Evolutionary conservation across 768 basidiomycete species (phyloP), one percentile per base, ranked within the genome.

Genomic region (Tricholoma furcatifolium): DNA sequence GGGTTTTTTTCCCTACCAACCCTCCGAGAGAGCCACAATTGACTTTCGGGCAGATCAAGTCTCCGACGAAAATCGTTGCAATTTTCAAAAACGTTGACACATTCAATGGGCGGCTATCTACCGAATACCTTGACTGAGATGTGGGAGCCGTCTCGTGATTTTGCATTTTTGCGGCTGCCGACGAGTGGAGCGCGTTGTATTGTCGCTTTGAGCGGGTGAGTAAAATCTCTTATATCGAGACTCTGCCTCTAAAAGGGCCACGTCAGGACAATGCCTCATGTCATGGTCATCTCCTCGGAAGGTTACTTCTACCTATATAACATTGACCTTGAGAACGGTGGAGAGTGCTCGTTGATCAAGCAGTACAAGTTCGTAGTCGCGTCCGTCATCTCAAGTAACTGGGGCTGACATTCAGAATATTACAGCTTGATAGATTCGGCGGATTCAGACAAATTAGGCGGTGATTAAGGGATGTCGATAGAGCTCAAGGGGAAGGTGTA

Each of bases 101-200:
- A 85, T n/a, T 86, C 88, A 3, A 76, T 93, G 15, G 91, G 93
- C 14, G 87, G 87, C 0, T 93, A 93, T 62, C 77, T 94, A 0
- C 96, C 96, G 0, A 89, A 87, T 58, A 87, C 91, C 1, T 69
- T 98, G 42, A 91, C 93, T 17, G 96, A 97, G 66, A 84, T 98
- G 73, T 99, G 95, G 94, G 97, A 98, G 61, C 97, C 97, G 0
- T 80, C 91, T 32, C 77, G 96, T 6, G 96, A 97, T 65, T 98
- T 98, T 65, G 97, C 96, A 1, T 95, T 81, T 66, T 72, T 96
- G 53, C 84, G 91, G 63, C 69, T 99, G 20, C 93, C 94, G 46
- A 79, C 84, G 6, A 72, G 81, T 55, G 87, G 93, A 3, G 83
- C 85, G 10, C 78, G 91, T 53, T 93, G 88, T 62, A 85, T 95